Percentiles rank a stretch among this genome's conserved stretches.
Conservation (phyloP, 352 stramenopile genomes). For the Globisporangium paddicum region DNA sequence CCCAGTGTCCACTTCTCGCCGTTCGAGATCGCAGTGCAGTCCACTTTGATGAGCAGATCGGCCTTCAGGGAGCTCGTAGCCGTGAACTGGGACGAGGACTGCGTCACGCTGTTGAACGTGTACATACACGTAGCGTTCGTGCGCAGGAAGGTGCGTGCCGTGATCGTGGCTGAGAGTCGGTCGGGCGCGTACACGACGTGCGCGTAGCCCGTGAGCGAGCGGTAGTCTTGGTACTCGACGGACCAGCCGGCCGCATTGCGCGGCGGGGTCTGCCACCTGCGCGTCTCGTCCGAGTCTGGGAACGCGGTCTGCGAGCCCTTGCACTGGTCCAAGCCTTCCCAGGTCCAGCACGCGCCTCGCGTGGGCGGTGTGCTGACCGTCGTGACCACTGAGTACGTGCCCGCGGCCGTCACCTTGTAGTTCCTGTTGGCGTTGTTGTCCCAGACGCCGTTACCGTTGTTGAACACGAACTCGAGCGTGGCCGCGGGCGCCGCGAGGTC, state of each 20-base stretch:
- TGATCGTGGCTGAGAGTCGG: slow-evolving; percentile 31
- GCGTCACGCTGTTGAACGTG: slow-evolving; percentile 27
- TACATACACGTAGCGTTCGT: slow-evolving; percentile 25
- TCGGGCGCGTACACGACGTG: slow-evolving; percentile 34
- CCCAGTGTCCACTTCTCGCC: slow-evolving; percentile 26
- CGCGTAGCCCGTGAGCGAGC: slow-evolving; percentile 34
- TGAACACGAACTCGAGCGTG: slow-evolving; percentile 33
- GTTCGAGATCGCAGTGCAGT: slow-evolving; percentile 15
- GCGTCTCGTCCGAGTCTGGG: slow-evolving; percentile 19
- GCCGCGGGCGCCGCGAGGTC: slow-evolving; percentile 17
- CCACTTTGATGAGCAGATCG: slow-evolving; percentile 30
- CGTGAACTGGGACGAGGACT: slow-evolving; percentile 15
- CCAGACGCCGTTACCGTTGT: slow-evolving; percentile 34
- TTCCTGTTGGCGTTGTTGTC: slow-evolving; percentile 40
- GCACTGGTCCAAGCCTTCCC: slow-evolving; percentile 25
- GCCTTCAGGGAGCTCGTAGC: slow-evolving; percentile 19
- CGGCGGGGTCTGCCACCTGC: slow-evolving; percentile 42
- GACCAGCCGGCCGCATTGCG: slow-evolving; percentile 27
- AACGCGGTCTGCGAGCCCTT: slow-evolving; percentile 13
- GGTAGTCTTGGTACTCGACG: slow-evolving; percentile 38
- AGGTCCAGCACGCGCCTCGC: slow-evolving; percentile 24
- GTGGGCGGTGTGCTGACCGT: slow-evolving; percentile 19
- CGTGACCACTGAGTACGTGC: slow-evolving; percentile 30
- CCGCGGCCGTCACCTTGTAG: slow-evolving; percentile 26
- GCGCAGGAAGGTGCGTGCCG: slow-evolving; percentile 31